Conservation (phyloP, 768 basidiomycete genomes). For the Tephrocybe rancida region DNA sequence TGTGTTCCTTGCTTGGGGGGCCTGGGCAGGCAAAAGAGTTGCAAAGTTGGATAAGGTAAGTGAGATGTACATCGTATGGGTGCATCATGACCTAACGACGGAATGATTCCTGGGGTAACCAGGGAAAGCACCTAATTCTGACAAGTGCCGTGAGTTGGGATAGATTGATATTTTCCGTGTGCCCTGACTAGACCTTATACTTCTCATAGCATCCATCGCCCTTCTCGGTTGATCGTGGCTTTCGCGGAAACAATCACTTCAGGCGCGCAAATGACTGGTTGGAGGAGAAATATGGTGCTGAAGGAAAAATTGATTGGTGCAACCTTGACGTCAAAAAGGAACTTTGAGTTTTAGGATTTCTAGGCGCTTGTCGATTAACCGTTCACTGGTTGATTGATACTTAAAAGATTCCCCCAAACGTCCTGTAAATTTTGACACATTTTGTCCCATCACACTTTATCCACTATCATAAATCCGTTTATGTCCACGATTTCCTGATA, state of each 20-base stretch:
- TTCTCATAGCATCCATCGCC: conserved; percentile 80
- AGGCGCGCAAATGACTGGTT: conserved; percentile 88
- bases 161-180: background rate
- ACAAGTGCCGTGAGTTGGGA: conserved; percentile 63
- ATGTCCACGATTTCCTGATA: background rate
- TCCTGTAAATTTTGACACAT: background rate
- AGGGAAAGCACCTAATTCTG: conserved; percentile 83
- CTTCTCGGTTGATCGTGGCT: conserved; percentile 74
- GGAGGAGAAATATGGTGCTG: conserved; percentile 71
- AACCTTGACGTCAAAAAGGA: conserved; percentile 24
- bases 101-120: conserved; percentile 2
- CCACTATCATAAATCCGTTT: conserved; percentile 6
- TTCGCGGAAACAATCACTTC: conserved; percentile 91
- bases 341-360: conserved; percentile 17
- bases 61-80: background rate
- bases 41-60: conserved; percentile 73
- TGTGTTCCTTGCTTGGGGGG: conserved; percentile 89
- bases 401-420: background rate
- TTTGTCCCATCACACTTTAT: conserved; percentile 9
- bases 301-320: conserved; percentile 77
- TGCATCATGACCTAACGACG: background rate
- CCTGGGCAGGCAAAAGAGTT: conserved; percentile 83
- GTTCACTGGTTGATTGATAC: conserved; percentile 12
- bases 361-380: background rate
- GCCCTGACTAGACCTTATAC: conserved; percentile 21